Evolutionary conservation across 148 eudicot genomes (phyloP), one percentile per base, ranked within the genome.

Genomic region (Rhododendron molle): DNA sequence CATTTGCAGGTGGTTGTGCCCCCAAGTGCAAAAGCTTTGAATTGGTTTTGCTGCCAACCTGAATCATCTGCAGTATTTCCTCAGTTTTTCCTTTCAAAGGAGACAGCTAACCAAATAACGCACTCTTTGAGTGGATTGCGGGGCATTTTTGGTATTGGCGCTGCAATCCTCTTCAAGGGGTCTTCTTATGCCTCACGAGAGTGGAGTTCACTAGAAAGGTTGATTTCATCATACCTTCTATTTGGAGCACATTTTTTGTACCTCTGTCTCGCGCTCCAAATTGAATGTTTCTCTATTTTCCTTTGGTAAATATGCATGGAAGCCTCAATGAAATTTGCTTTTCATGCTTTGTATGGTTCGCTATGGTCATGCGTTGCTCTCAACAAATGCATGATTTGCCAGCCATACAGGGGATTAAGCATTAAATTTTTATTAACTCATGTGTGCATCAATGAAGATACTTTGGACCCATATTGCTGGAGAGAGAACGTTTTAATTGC

Each of bases 141-240:
- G 40, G 98, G 98, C 20, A 84, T 93, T 88, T 97, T 93, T 83
- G 99, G 98, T 38, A 90, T 95, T 82, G 99, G 99, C 47, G 91
- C 95, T 86, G 94, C 98, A 14, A 88, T 95, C 65, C 83, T 86
- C 83, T 89, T 93, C 83, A 86, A 88, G 83, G 88, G 86, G 9
- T 85, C 87, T 65, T 89, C 88, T 80, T 82, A 60, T 74, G 85
- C 62, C 56, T 81, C 90, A 86, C 89, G 14, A 62, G 82, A 90
- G 23, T 88, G 85, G 90, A 87, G 78, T 78, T 83, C 89, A 52
- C 88, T 92, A 20, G 87, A 89, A 87, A 94, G 98, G 99, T 95
- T 85, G 82, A 11, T 87, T 85, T 30, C 74, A 18, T 78, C 7
- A 46, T 82, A 74, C 34, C 52, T 60, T 83, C 62, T 49, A 11